phyloP scores from a whole-genome alignment of 768 basidiomycete genomes.

The Suillus plorans region DNA sequence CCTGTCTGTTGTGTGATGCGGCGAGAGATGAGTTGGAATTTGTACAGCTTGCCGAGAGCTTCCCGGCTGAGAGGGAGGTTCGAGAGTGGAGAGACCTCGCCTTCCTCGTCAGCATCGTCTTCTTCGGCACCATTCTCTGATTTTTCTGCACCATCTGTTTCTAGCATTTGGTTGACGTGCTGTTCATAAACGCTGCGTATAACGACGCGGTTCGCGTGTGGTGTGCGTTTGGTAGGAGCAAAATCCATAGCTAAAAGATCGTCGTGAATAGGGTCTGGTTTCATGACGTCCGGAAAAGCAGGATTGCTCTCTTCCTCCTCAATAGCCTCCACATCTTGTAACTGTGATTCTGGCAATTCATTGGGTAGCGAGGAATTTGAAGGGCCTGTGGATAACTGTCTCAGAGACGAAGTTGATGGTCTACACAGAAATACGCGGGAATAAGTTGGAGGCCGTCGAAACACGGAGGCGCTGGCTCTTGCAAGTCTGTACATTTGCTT shows the following conservation, averaged over 20 bases:
- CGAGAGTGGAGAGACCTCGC: conserved; percentile 15
- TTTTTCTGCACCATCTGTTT: conserved; percentile 31
- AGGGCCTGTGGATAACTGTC: conserved; percentile 18
- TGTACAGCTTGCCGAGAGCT: conserved; percentile 36
- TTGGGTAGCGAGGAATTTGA: not conserved
- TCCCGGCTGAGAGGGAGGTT: conserved; percentile 15
- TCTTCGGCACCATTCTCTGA: conserved; percentile 21
- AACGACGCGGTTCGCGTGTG: conserved; percentile 60
- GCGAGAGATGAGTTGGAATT: conserved; percentile 44
- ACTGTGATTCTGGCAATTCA: conserved; percentile 1
- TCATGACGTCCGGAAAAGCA: conserved; percentile 61
- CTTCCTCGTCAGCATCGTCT: conserved; percentile 16
- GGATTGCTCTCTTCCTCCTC: conserved; percentile 5
- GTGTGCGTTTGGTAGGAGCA: conserved; percentile 50
- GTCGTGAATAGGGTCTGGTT: conserved; percentile 60
- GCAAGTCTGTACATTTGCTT: conserved; percentile 28
- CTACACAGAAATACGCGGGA: conserved; percentile 6
- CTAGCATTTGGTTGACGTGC: conserved; percentile 12
- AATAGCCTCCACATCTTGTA: conserved; percentile 5
- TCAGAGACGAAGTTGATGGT: conserved; percentile 1
- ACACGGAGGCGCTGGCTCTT: conserved; percentile 11
- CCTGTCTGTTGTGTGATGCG: conserved; percentile 87
- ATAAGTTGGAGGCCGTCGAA: conserved; percentile 13
- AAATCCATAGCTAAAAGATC: conserved; percentile 53
- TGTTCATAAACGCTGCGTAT: conserved; percentile 50